phyloP scores from a whole-genome alignment of 495 filamentous ascomycete species.

The Tuber brumale region DNA sequence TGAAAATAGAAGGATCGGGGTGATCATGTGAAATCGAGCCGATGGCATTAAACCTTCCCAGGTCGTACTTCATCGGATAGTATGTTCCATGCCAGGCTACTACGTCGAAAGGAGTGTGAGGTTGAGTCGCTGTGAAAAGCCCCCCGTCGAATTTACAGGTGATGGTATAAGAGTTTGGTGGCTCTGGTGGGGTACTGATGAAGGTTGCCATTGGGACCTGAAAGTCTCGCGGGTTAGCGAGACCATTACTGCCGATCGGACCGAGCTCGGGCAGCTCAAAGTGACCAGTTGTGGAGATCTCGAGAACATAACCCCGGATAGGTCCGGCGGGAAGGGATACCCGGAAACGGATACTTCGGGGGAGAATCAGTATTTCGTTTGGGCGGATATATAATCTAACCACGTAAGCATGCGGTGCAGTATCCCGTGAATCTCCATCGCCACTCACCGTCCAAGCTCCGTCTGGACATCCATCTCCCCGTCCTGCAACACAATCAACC shows the following conservation, averaged over 20 bases:
- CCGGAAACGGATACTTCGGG: conserved; percentile 70
- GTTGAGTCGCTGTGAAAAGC: conserved; percentile 56
- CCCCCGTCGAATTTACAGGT: conserved; percentile 65
- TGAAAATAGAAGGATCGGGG: conserved; percentile 76
- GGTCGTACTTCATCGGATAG: conserved; percentile 83
- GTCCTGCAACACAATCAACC: conserved; percentile 77
- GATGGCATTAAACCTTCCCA: conserved; percentile 71
- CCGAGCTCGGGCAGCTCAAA: conserved; percentile 81
- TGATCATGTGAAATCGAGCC: conserved; percentile 71
- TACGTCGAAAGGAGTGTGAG: conserved; percentile 70
- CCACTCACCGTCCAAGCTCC: conserved; percentile 57
- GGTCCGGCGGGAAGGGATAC: conserved; percentile 46
- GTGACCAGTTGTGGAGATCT: conserved; percentile 69
- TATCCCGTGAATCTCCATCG: conserved; percentile 6
- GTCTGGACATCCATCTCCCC: conserved; percentile 76
- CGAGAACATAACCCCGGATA: conserved; percentile 76
- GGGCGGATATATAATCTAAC: conserved; percentile 66
- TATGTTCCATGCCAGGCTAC: conserved; percentile 78
- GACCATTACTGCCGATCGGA: conserved; percentile 78
- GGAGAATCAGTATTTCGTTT: conserved; percentile 84
- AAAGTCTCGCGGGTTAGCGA: conserved; percentile 85
- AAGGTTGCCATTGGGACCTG: conserved; percentile 74
- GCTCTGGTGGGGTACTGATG: conserved; percentile 49
- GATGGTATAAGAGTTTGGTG: conserved; percentile 51
- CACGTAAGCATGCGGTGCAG: conserved; percentile 44